Evolutionary conservation across 352 stramenopile species (phyloP), one percentile per base, ranked within the genome.

Genomic region (Phytopythium oedochilum): DNA sequence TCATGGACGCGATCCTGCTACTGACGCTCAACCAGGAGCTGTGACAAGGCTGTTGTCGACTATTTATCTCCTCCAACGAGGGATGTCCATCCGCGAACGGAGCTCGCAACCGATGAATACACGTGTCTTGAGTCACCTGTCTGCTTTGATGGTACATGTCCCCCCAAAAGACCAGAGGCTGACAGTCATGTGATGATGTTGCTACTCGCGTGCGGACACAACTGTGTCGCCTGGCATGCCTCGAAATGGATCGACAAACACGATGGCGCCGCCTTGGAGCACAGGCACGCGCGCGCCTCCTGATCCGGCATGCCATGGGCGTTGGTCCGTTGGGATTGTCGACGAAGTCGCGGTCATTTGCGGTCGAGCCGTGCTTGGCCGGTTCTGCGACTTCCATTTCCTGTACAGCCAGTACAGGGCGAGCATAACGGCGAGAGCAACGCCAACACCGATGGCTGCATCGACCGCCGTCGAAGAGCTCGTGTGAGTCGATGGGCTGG

Each of bases 1-100:
- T 71, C 2, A 45, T 71, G 63, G 63, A 67, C 36, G 63, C 63
- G 5, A 40, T 71, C 10, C 55, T 71, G 26, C 55, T 71, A 11
- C 44, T 71, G 23, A 67, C 63, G 36, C 55, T 71, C 5, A 71
- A 67, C 52, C 60, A 71, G 22, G 59, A 43, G 17, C 28, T 67
- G 28, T 71, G 49, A 53, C 15, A 15, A 15, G 25, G 15, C 3
- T 49, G 17, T 22, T 34, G 2, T 34, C 25, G 20, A 49, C 15
- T 52, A 52, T 52, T 52, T 52, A 52, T 52, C 45, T 5, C 1
- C 17, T 3, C 3, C 17, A 38, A 20, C 12, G 1, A 6, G 34
- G 2, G 29, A 32, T 9, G 29, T 9, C 29, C 29, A 9, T 32
- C 5, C 5, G 29, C n/a, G n/a, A n/a, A n/a, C n/a, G n/a, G n/a